Evolutionary conservation across 1,284 basidiomycete species (phyloP), one percentile per base, ranked within the genome.

Genomic region (Pseudozyma pruni): DNA sequence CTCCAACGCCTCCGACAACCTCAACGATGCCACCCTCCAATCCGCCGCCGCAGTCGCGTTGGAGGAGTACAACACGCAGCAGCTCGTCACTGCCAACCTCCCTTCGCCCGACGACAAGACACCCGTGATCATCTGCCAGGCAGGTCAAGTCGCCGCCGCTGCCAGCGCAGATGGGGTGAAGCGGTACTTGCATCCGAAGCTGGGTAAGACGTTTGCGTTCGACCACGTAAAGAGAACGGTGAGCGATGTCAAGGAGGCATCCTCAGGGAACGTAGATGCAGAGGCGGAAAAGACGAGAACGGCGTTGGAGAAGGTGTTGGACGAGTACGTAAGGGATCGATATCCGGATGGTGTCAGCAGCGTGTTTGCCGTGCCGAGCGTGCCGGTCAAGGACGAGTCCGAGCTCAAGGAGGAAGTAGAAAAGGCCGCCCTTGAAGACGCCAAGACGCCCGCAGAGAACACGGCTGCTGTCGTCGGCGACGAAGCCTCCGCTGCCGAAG

Each of bases 341-440:
- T 82, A 76, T 56, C 68, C 62, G n/a, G 68, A 72, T 40, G 79
- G 79, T 31, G 63, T 78, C 14, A 68, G 60, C 27, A 58, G 60
- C 10, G 72, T 76, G 3, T 79, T 78, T 51, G 46, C 62, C 1
- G 55, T 62, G 0, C 44, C 38, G 11, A 55, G 64, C 35, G 51
- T 50, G 5, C 51, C 56, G n/a, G 48, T 54, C 19, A 42, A 57
- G 9, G 54, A 67, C 8, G 47, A 33, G 10, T 53, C 32, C 3
- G 43, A 49, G 43, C 5, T 66, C 27, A 51, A 42, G 27, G 42
- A 58, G 13, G 34, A 25, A 10, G 20, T 55, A 7, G 42, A 52
- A n/a, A 55, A 54, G 11, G 60, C 67, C 5, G 47, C 47, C 10
- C 42, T 56, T 8, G 48, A 51, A 19, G 56, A 57, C 20, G 52